Evolutionary conservation across 306 rosid species (phyloP), one percentile per base, ranked within the genome.

Genomic region (Citrullus amarus): DNA sequence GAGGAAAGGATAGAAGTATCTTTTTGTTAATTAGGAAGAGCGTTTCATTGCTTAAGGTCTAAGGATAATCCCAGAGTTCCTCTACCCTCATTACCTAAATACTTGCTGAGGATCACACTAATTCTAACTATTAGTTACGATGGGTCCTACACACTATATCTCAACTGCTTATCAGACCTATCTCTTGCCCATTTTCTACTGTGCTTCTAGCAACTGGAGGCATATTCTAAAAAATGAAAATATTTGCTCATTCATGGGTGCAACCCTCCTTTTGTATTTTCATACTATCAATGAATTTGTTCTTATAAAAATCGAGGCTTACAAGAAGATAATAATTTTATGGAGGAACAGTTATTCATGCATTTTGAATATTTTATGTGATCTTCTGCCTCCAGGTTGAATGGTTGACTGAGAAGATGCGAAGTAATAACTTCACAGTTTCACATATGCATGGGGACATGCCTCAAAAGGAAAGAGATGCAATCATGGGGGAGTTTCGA

Each of bases 391-490:
- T 62, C 63, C 87, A 91, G 99, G 99, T 95, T 80, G 99, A 95
- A 80, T 95, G 99, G 99, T 86, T 95, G 67, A 92, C 97, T 6
- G 99, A 95, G 80, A 95, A 92, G 83, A 95, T 95, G 99, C 97
- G 99, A 13, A 89, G 83, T 85, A 86, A 95, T 76, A 95, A 95
- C 86, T 95, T 95, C 79, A 95, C 99, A 0, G 97, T 95, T 55
- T 95, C 99, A 72, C 81, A 97, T 38, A 95, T 95, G 99, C 99
- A 95, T 57, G 99, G 99, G 20, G 99, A 95, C 86, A 95, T 95
- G 97, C 99, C 99, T 72, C 99, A 95, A 80, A 95, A 76, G 81
- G 99, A 95, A 82, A 86, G 99, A 86, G 99, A 95, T 79, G 97
- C 97, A 59, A 95, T 95, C 75, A 95, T 95, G 99, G 87, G 84